Conservation (phyloP, 805 yeast species). For the Kurtzmaniella cleridarum region DNA sequence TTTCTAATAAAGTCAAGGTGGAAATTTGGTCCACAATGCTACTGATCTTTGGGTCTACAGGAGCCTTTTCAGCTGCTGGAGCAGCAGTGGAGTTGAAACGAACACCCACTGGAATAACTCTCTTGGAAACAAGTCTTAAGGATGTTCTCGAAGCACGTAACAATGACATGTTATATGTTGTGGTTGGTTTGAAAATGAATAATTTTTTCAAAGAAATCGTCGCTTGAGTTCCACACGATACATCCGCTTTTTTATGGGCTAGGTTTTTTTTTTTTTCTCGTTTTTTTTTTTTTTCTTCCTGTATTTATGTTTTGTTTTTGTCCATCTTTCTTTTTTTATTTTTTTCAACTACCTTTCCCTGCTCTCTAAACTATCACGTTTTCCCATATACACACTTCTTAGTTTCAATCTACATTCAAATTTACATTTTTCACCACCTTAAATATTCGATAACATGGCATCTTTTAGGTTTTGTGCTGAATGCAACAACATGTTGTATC, state of each 20-base stretch:
- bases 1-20: conserved; percentile 85
- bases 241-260: no score
- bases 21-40: conserved; percentile 88
- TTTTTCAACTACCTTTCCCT: no score
- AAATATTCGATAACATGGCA: conserved; percentile 47
- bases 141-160: conserved; percentile 37
- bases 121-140: conserved; percentile 26
- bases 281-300: no score
- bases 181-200: background rate
- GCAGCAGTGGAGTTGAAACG: conserved; percentile 48
- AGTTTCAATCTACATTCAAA: background rate
- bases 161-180: conserved; percentile 16
- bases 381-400: no score
- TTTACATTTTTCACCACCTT: background rate
- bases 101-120: conserved; percentile 15
- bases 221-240: no score
- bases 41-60: conserved; percentile 83
- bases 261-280: no score
- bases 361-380: no score
- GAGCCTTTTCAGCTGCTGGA: conserved; percentile 30
- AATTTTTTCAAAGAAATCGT: no score
- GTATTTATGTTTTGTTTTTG: no score
- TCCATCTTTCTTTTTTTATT: no score
- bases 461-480: conserved; percentile 95
- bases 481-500: conserved; percentile 97